Conservation (phyloP, 495 filamentous ascomycete species). For the Neohortaea acidophila region DNA sequence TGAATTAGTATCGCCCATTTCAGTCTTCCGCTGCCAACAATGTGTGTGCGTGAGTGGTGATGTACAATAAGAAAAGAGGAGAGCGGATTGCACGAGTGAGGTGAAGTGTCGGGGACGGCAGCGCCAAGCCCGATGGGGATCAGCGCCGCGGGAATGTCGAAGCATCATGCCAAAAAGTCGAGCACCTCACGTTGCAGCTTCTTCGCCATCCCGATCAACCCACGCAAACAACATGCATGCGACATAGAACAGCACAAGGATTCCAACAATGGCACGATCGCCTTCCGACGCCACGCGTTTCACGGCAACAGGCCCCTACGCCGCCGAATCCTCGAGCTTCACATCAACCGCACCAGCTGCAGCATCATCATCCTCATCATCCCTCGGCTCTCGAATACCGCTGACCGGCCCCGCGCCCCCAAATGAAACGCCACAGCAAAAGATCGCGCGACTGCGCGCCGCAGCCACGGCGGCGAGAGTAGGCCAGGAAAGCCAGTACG, state of each 20-base stretch:
- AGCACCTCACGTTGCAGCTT: too few species aligned
- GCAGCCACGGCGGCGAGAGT: constrained; percentile 55
- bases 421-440: constrained; percentile 73
- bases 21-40: constrained; percentile 4
- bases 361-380: too few species aligned
- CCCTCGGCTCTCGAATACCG: constrained; percentile 19
- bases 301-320: constrained; percentile 82
- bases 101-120: too few species aligned
- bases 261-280: constrained; percentile 84
- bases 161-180: too few species aligned
- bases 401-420: constrained; percentile 15
- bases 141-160: too few species aligned
- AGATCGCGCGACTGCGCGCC: constrained; percentile 71
- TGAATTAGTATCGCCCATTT: not conserved
- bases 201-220: too few species aligned
- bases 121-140: too few species aligned
- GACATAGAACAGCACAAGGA: too few species aligned
- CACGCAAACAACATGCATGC: too few species aligned
- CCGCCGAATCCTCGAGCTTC: constrained; percentile 47
- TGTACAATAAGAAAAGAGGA: too few species aligned
- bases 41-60: too few species aligned
- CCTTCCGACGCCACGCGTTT: constrained; percentile 89
- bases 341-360: constrained; percentile 18
- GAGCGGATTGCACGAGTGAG: too few species aligned
- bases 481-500: constrained; percentile 47